Base-by-base conservation (phyloP, 495 filamentous ascomycete genomes). In the Aspergillus indologenus region DNA sequence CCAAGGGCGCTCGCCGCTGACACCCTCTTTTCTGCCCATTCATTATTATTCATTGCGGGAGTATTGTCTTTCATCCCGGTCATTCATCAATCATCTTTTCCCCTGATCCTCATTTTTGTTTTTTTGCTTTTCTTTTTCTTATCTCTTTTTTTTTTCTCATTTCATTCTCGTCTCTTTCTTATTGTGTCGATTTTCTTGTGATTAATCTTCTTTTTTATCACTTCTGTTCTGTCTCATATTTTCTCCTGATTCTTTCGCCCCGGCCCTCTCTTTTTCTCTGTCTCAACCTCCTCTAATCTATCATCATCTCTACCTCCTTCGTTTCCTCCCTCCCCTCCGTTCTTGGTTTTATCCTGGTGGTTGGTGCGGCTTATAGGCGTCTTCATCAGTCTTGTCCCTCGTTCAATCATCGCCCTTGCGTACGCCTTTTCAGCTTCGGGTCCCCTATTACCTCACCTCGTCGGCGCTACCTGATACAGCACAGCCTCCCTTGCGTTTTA, bases 401-500 rank as follows among this genome's bases (percentile, higher is more conserved):
- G 48, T 31, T 29, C 23, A 18, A 3, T 34, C 23, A 29, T n/a
- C 9, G n/a, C 23, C 48, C 48, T 51, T 51, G 23, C 48, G 24
- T 24, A 18, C 47, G 21, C 48, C 24, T 40, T 11, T 51, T 51
- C 48, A 34, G 48, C 48, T 24, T 31, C 15, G 23, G 19, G 5
- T 31, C 48, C 47, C 48, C 48, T 51, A 51, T 50, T 50, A 29
- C 20, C 45, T 48, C 20, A 48, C 6, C 45, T 14, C 34, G 2
- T 40, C 5, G 34, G 34, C 34, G 34, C 34, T 40, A 22, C 20
- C 12, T 22, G 23, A 50, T n/a, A 17, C 47, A 50, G 8, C 47
- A 26, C 47, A 17, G 21, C 18, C 23, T 31, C 48, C 48, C 48
- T 51, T 51, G 48, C 48, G 48, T 51, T 29, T n/a, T 24, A 19